Evolutionary conservation across 805 yeast genomes (phyloP).

Genomic region (Starmerella riodocensis): DNA sequence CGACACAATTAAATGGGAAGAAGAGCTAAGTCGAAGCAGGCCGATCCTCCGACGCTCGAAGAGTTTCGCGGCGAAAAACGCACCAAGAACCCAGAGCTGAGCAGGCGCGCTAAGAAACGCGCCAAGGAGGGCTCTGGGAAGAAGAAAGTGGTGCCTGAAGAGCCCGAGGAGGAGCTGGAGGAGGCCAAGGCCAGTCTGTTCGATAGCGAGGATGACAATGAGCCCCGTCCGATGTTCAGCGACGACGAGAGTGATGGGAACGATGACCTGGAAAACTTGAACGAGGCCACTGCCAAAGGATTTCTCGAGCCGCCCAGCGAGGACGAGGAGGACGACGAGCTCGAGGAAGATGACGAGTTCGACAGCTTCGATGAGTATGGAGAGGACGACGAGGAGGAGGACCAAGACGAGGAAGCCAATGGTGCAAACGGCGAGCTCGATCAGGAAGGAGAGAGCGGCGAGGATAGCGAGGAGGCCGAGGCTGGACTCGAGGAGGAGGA

Average conservation of each 20-base stretch:
- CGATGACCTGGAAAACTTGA: conserved; percentile 37
- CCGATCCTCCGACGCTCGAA: conserved; percentile 77
- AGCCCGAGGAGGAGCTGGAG: conserved; percentile 37
- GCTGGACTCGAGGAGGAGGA: conserved; percentile 11
- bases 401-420: conserved; percentile 14
- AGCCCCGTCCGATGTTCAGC: conserved; percentile 56
- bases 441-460: conserved; percentile 19
- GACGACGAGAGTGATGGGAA: conserved; percentile 58
- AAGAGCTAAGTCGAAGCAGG: conserved; percentile 85
- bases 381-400: conserved; percentile 17
- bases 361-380: conserved; percentile 22
- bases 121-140: conserved; percentile 20
- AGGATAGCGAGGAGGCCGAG: conserved; percentile 23
- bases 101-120: conserved; percentile 23
- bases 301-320: conserved; percentile 18
- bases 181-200: conserved; percentile 36
- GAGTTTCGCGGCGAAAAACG: conserved; percentile 43
- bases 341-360: conserved; percentile 12
- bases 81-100: conserved; percentile 18
- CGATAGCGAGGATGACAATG: conserved; percentile 49
- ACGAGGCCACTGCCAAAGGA: conserved; percentile 21
- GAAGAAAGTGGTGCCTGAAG: not conserved
- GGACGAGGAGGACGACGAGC: conserved; percentile 16
- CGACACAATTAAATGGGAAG: conserved; percentile 65
- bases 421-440: conserved; percentile 8